Evolutionary conservation across 495 filamentous ascomycete genomes (phyloP), one percentile per base, ranked within the genome.

Genomic region (Talaromyces stipitatus): DNA sequence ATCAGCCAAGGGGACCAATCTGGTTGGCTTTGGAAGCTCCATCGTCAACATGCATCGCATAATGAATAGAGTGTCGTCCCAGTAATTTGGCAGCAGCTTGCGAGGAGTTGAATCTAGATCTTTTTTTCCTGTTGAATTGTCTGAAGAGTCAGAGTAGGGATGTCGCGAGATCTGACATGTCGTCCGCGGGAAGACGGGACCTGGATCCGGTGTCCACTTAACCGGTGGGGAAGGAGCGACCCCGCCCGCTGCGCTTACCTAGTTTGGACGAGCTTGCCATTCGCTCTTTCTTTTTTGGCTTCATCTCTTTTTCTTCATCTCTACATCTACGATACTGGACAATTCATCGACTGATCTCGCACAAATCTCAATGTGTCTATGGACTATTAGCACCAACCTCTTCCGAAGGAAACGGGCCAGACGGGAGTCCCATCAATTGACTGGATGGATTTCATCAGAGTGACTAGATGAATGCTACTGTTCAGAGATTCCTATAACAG

Each of bases 391-490:
- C n/a, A n/a, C n/a, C n/a, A n/a, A n/a, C n/a, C n/a, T n/a, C n/a
- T n/a, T n/a, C n/a, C n/a, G n/a, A n/a, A n/a, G n/a, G n/a, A n/a
- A n/a, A n/a, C n/a, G n/a, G n/a, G n/a, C n/a, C n/a, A n/a, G n/a
- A n/a, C n/a, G n/a, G n/a, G n/a, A n/a, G n/a, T n/a, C n/a, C n/a
- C n/a, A n/a, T n/a, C n/a, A n/a, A n/a, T n/a, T n/a, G n/a, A n/a
- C n/a, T n/a, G n/a, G n/a, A n/a, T n/a, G n/a, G n/a, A n/a, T n/a
- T n/a, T n/a, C n/a, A n/a, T n/a, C n/a, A n/a, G n/a, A n/a, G n/a
- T n/a, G n/a, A n/a, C n/a, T n/a, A n/a, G n/a, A 14, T 10, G n/a
- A 41, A 30, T 46, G 54, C 57, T 61, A 45, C 51, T 36, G 29
- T 24, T 9, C 26, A 30, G 50, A 47, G 12, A 11, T 26, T 47